Conservation (phyloP, 345 rosid species). For the Leavenworthia alabamica region DNA sequence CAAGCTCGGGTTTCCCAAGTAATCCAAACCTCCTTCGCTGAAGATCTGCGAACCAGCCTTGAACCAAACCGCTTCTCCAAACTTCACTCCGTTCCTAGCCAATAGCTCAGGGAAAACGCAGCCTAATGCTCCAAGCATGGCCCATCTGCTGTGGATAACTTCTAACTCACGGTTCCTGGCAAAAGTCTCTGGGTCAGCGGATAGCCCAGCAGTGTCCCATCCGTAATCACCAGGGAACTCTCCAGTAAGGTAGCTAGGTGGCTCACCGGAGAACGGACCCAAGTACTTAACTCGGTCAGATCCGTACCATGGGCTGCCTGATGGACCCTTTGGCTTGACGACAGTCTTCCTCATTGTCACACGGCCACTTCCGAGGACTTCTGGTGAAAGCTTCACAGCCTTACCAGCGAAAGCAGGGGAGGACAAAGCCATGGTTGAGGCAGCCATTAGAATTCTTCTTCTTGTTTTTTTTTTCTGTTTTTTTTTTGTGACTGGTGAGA, state of each 20-base stretch:
- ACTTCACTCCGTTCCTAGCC: conserved; percentile 30
- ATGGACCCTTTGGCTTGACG: conserved; percentile 35
- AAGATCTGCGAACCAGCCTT: conserved; percentile 57
- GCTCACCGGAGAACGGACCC: conserved; percentile 78
- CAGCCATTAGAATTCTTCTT: conserved; percentile 16
- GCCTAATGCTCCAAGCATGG: conserved; percentile 76
- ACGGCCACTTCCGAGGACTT: conserved; percentile 31
- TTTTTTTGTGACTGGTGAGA: conserved; percentile 26
- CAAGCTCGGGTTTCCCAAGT: conserved; percentile 79
- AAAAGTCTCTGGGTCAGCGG: conserved; percentile 86
- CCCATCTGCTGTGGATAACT: conserved; percentile 78
- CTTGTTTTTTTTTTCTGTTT: background rate
- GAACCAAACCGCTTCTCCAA: conserved; percentile 36
- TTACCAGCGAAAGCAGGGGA: conserved; percentile 35
- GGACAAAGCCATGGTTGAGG: conserved; percentile 36
- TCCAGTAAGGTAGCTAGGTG: conserved; percentile 71
- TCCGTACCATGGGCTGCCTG: conserved; percentile 52
- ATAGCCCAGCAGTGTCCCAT: conserved; percentile 62
- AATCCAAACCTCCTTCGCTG: conserved; percentile 76
- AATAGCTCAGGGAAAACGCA: conserved; percentile 70
- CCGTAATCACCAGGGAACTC: conserved; percentile 55
- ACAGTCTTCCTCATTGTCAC: conserved; percentile 31
- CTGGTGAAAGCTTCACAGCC: conserved; percentile 31
- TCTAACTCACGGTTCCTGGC: conserved; percentile 85
- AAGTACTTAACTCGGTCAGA: conserved; percentile 79